Conservation (phyloP, 2,329 filamentous ascomycete species). For the Amylocarpus encephaloides region DNA sequence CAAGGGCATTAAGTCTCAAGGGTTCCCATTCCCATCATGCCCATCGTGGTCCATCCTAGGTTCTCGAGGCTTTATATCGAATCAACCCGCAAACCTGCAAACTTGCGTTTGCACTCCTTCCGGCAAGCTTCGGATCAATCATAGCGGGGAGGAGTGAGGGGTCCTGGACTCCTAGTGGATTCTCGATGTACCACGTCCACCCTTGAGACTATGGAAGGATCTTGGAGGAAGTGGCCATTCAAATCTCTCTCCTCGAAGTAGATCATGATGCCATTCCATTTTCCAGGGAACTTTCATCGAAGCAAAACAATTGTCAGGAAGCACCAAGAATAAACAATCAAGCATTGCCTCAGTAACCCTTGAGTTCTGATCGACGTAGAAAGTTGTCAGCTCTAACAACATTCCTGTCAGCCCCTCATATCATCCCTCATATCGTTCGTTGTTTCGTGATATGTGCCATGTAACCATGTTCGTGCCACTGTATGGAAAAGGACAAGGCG, state of each 20-base stretch:
- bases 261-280: neutral
- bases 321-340: too few species aligned
- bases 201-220: too few species aligned
- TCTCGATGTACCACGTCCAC: neutral
- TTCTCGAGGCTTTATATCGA: conserved; percentile 6
- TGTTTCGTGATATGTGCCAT: conserved; percentile 2
- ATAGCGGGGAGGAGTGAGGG: neutral
- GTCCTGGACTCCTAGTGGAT: neutral
- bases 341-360: too few species aligned
- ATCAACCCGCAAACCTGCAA: conserved; percentile 4
- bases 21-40: too few species aligned
- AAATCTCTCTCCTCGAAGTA: neutral
- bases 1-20: neutral
- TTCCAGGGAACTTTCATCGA: too few species aligned
- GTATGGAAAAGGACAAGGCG: conserved; percentile 14
- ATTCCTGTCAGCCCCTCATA: conserved; percentile 2
- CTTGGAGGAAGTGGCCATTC: too few species aligned
- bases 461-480: too few species aligned
- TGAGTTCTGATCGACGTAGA: too few species aligned
- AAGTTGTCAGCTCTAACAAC: neutral
- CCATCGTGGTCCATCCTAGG: conserved; percentile 17
- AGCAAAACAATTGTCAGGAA: too few species aligned
- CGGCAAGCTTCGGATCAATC: conserved; percentile 15
- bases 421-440: neutral
- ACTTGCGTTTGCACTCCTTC: conserved; percentile 15